Evolutionary conservation across 2,329 filamentous ascomycete genomes (phyloP), one percentile per base, ranked within the genome.

Genomic region (Phaeosphaeriaceae sp.): DNA sequence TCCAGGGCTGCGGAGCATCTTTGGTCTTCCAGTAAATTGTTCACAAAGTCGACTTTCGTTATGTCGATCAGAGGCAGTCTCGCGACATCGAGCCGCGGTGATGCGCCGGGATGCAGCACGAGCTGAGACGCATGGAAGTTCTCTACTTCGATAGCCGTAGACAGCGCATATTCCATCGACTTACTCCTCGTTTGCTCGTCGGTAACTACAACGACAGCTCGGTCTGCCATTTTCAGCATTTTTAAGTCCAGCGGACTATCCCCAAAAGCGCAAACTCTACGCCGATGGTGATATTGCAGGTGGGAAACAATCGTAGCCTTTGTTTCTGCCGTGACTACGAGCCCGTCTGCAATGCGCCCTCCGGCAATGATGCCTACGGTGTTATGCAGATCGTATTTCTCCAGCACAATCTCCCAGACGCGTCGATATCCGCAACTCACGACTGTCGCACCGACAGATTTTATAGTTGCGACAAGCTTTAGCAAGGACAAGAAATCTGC

Each of bases 261-360:
- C n/a, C 87, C 87, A 63, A 90, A 86, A 0, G 85, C 87, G 70
- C 78, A 83, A 19, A 88, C 83, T n/a, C n/a, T n/a, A 42, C 80
- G 71, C 26, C 80, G 47, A 0, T 73, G 3, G 43, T 81, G 61
- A 0, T 19, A 19, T 0, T 76, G 75, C 21, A 89, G 68, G 2
- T 68, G 75, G 1, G 52, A 52, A 0, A 87, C 84, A 23, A 89
- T 44, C 0, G 65, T 66, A 1, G 75, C 81, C 69, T 90, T 90
- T 21, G 84, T 72, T 0, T 59, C 64, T 7, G 81, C 75, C 0
- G 83, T 86, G 24, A 90, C 77, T 13, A 89, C 79, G 24, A 82
- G 77, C 0, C 76, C 79, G 55, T 86, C 80, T 0, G 69, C 56
- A 23, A 86, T 65, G 1, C 81, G 80, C 0, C 83, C 83, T 0